phyloP scores from a whole-genome alignment of 768 basidiomycete species.

The Trametes punicea region DNA sequence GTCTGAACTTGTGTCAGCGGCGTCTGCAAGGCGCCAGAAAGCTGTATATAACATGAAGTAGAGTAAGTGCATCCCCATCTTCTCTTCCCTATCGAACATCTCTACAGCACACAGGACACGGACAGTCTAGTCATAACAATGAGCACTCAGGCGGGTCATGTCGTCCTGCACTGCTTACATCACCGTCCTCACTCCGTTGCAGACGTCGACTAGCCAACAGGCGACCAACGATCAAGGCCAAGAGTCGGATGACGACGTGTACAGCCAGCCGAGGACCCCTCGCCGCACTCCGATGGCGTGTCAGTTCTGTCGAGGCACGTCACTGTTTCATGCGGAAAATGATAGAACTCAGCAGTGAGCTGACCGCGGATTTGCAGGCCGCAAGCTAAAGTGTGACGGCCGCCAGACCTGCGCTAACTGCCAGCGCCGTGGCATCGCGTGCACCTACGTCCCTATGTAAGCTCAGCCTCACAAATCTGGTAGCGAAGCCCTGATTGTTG shows the following conservation, averaged over 20 bases:
- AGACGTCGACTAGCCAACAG: conserved; percentile 7
- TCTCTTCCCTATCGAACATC: neutral
- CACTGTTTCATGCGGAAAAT: no score
- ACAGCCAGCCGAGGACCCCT: conserved; percentile 28
- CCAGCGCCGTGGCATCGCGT: conserved; percentile 52
- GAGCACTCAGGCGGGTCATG: conserved; percentile 10
- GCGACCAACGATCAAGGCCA: conserved; percentile 13
- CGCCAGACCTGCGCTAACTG: conserved; percentile 66
- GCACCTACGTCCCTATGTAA: conserved; percentile 66
- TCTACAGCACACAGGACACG: neutral
- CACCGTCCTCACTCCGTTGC: neutral
- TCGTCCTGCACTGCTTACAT: no score
- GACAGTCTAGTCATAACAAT: neutral
- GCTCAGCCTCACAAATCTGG: conserved; percentile 22
- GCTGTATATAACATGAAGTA: no score
- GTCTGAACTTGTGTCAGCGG: no score
- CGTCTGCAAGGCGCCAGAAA: no score
- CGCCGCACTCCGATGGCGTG: conserved; percentile 67
- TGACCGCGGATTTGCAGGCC: conserved; percentile 36
- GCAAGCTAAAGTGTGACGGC: conserved; percentile 74
- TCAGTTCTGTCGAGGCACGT: conserved; percentile 71
- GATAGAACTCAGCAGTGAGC: no score
- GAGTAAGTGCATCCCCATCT: neutral
- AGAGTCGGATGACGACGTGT: conserved; percentile 26
- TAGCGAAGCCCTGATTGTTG: neutral